Evolutionary conservation across 305 asterid genomes (phyloP).

Genomic region (Petunia hybrid): DNA sequence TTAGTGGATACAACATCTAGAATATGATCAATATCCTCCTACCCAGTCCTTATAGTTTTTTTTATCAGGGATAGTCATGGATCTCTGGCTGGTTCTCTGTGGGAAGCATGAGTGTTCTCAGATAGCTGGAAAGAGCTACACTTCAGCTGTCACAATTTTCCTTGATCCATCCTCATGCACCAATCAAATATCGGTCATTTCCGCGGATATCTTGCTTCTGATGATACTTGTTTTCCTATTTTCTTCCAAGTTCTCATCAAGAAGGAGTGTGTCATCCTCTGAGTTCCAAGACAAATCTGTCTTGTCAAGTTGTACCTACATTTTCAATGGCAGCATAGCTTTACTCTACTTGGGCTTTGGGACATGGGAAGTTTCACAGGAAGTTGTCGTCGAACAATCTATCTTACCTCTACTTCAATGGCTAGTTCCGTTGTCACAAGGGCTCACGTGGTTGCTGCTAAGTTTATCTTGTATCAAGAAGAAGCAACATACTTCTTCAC

Average conservation of each 20-base stretch:
- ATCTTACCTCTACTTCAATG: constrained; percentile 35
- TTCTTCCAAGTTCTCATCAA: background rate
- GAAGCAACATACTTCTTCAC: constrained; percentile 19
- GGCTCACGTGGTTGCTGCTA: constrained; percentile 35
- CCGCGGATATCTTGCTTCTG: constrained; percentile 32
- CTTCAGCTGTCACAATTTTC: background rate
- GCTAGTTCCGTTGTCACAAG: constrained; percentile 36
- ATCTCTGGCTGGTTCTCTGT: constrained; percentile 32
- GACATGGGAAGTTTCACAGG: constrained; percentile 25
- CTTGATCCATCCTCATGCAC: constrained; percentile 36
- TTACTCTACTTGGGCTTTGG: constrained; percentile 32
- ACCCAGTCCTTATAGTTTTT: background rate
- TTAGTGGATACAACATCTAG: background rate
- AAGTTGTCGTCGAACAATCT: background rate
- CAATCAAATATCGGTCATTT: constrained; percentile 31
- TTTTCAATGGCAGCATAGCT: constrained; percentile 32
- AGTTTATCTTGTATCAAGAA: constrained; percentile 4
- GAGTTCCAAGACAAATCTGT: constrained; percentile 4
- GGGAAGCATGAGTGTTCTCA: constrained; percentile 31
- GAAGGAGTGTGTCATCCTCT: background rate
- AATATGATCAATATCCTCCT: background rate
- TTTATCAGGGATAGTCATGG: constrained; percentile 28
- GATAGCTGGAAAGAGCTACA: background rate
- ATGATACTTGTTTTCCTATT: constrained; percentile 22
- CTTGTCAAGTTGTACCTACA: constrained; percentile 24